These are phyloP conservation scores for Kodamaea sp. DNA, from an alignment of 1,139 yeast species.

Conservation along the genomic window DNA sequence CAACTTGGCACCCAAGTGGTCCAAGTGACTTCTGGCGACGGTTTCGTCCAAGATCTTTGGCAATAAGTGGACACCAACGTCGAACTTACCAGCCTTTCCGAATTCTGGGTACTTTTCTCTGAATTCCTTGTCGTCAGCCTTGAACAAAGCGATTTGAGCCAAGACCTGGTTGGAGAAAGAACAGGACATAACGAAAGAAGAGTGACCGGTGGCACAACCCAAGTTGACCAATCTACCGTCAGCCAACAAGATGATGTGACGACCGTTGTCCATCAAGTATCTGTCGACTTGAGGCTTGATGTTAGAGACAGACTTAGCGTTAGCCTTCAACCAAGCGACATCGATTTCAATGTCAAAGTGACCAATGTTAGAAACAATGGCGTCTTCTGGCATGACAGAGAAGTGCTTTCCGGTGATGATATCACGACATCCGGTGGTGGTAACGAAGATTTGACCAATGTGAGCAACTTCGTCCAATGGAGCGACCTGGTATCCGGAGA, in stretches of 20 bases:
- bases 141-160: constrained; percentile 98
- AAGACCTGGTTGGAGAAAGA: constrained; percentile 99
- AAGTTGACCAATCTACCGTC: constrained; percentile 99
- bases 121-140: constrained; percentile 81
- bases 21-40: constrained; percentile 97
- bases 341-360: constrained; percentile 99
- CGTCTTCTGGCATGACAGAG: constrained; percentile 95
- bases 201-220: constrained; percentile 99
- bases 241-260: constrained; percentile 94
- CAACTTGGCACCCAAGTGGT: constrained; percentile 90
- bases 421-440: constrained; percentile 99
- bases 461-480: constrained; percentile 95
- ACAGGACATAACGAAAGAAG: constrained; percentile 99
- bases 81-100: constrained; percentile 89
- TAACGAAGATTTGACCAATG: constrained; percentile 95
- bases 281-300: constrained; percentile 99
- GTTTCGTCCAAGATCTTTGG: constrained; percentile 99
- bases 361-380: constrained; percentile 99
- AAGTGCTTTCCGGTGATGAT: constrained; percentile 91
- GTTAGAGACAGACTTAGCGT: constrained; percentile 89
- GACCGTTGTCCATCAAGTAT: constrained; percentile 86
- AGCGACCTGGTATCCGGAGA: constrained; percentile 97
- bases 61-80: constrained; percentile 90
- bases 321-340: constrained; percentile 95
- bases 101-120: constrained; percentile 84